A percentile compares a stretch with the other conserved stretches of the same genome.
These are phyloP conservation scores for Parasitella parasitica DNA, from an alignment of 371 early-diverging fungal genomes.

Conservation along the genomic window DNA sequence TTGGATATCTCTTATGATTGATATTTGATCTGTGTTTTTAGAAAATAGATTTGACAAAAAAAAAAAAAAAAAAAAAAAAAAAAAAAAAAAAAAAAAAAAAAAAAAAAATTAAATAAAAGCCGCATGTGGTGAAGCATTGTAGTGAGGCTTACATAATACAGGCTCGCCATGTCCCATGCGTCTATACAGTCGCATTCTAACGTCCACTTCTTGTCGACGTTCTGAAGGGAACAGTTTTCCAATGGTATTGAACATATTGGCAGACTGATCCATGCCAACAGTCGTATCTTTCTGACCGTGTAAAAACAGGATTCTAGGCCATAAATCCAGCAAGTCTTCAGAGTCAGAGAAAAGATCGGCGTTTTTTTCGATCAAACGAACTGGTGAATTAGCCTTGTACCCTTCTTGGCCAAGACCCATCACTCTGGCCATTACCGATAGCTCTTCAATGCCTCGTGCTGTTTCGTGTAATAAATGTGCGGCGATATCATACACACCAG, in stretches of 20 bases:
- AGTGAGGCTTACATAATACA: conserved; percentile 31
- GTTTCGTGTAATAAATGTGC: conserved; percentile 65
- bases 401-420: conserved; percentile 53
- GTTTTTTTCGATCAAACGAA: conserved; percentile 29
- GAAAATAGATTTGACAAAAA: conserved; percentile 36
- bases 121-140: background rate
- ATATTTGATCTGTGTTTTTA: conserved; percentile 24
- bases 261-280: conserved; percentile 42
- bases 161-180: conserved; percentile 45
- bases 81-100: too few relatives aligned
- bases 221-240: conserved; percentile 37
- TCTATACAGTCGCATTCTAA: conserved; percentile 44
- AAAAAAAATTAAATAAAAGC: too few relatives aligned
- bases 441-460: conserved; percentile 66
- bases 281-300: conserved; percentile 49
- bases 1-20: conserved; percentile 40
- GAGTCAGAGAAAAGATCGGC: conserved; percentile 30
- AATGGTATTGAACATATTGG: conserved; percentile 42
- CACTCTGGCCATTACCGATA: conserved; percentile 72
- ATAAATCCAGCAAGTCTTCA: conserved; percentile 26
- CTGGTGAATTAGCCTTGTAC: conserved; percentile 38
- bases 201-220: conserved; percentile 42
- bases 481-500: conserved; percentile 70
- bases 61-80: too few relatives aligned
- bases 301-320: conserved; percentile 44